These are phyloP conservation scores for Nicotiana sylvestris DNA, from an alignment of 257 asterid species.

Conservation along the genomic window DNA sequence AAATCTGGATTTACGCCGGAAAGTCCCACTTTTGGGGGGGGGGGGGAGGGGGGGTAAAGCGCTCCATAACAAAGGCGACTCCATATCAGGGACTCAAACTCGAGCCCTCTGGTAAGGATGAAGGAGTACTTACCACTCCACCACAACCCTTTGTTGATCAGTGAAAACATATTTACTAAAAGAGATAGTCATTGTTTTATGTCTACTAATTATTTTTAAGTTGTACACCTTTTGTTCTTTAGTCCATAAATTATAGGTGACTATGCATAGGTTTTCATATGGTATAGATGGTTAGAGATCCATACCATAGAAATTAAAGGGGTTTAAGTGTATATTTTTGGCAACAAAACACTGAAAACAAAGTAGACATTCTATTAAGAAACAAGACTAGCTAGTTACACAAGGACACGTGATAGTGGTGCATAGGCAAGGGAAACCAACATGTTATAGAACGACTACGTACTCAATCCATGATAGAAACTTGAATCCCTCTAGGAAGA, in stretches of 20 bases:
- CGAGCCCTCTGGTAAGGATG: too few relatives aligned
- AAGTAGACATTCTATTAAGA: slow-evolving; percentile 20
- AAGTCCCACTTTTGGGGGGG: too few relatives aligned
- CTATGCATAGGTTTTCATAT: too few relatives aligned
- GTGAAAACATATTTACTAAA: background rate
- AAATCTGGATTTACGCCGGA: too few relatives aligned
- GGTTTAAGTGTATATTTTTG: background rate
- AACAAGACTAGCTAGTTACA: slow-evolving; percentile 37
- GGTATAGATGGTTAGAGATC: too few relatives aligned
- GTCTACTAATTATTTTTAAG: background rate
- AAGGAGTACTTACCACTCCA: too few relatives aligned
- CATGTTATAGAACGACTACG: slow-evolving; percentile 21
- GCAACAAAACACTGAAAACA: background rate
- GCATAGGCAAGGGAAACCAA: background rate
- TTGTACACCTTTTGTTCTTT: background rate
- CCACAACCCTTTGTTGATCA: too few relatives aligned
- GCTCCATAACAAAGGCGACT: too few relatives aligned
- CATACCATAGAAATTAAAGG: too few relatives aligned
- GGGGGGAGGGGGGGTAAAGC: too few relatives aligned
- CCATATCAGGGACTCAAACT: too few relatives aligned
- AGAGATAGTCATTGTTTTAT: background rate
- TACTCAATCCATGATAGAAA: slow-evolving; percentile 46
- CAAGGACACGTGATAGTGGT: background rate
- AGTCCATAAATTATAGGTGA: too few relatives aligned
- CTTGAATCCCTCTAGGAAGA: slow-evolving; percentile 60